Evolutionary conservation across 352 stramenopile genomes (phyloP), one percentile per base, ranked within the genome.

Genomic region (Pythium coloratum): DNA sequence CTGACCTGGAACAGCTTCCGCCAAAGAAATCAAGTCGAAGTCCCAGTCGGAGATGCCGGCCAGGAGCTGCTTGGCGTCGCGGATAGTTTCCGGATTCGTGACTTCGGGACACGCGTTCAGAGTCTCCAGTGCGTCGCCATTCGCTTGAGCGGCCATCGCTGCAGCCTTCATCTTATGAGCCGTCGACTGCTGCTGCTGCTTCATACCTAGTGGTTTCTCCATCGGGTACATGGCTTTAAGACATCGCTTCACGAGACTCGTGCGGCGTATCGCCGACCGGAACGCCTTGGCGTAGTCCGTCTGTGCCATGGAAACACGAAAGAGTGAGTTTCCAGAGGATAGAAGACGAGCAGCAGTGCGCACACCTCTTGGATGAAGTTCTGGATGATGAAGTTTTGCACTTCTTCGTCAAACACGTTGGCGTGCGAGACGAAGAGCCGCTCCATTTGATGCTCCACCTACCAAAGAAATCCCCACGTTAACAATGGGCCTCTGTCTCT

Each of bases 321-420:
- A 49, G 49, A 60, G 12, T 55, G 20, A 24, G 20, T 24, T 24
- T 24, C 20, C 20, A 24, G 20, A 24, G 20, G 20, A 24, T 24
- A 24, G 20, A 24, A 24, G 4, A 55, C 30, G 18, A 30, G 18
- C 20, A 13, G 32, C 16, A 12, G 38, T 38, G 18, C 38, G 6
- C 63, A 20, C 36, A 76, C 74, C 61, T 91, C 84, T 62, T 91
- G 84, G 62, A 92, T 81, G 63, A 89, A 94, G 71, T 94, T 92
- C 68, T 92, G 86, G 71, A 92, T 90, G 72, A 94, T 91, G 61
- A 91, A 94, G 55, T 88, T 86, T 46, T 92, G 86, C 71, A 94
- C 88, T 66, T 74, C 88, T 55, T 94, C 86, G 50, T 94, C 86
- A 71, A 94, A 94, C 20, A 94, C 84, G 53, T 94, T 86, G 32